Evolutionary conservation across 139 green algal genomes (phyloP).

Genomic region (Mychonastes homosphaera): DNA sequence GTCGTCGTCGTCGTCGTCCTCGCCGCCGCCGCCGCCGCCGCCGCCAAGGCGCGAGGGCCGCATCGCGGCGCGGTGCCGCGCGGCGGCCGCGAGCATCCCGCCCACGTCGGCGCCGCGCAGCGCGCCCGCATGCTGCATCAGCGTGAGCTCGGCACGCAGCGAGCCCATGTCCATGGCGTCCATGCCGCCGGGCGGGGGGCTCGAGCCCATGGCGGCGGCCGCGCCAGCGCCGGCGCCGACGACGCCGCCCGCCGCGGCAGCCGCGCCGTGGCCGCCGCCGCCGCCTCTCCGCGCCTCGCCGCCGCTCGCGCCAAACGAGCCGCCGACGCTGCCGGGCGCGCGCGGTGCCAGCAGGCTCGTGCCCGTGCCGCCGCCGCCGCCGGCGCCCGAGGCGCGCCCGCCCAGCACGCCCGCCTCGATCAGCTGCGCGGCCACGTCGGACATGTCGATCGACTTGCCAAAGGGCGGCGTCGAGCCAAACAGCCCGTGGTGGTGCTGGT

Average conservation of each 20-base stretch:
- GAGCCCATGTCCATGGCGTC: slow-evolving; percentile 23
- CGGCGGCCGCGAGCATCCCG: too few relatives aligned
- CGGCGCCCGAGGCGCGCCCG: not conserved
- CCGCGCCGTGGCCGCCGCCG: not conserved
- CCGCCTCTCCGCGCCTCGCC: too few relatives aligned
- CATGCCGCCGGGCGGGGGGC: not conserved
- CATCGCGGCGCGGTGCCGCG: not conserved
- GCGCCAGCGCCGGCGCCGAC: not conserved
- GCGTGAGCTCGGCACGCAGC: slow-evolving; percentile 13
- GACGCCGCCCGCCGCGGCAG: not conserved
- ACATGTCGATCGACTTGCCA: slow-evolving; percentile 67
- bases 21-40: not conserved
- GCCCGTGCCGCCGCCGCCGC: not conserved
- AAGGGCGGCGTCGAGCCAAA: slow-evolving; percentile 44
- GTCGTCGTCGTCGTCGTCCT: not conserved
- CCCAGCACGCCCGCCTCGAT: slow-evolving; percentile 36
- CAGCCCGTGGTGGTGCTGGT: slow-evolving; percentile 4
- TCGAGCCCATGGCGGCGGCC: not conserved
- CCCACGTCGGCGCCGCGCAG: too few relatives aligned
- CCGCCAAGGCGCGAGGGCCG: not conserved
- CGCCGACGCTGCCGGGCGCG: not conserved
- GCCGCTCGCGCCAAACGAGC: not conserved
- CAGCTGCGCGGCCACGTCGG: slow-evolving; percentile 54
- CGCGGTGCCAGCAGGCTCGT: not conserved
- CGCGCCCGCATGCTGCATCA: too few relatives aligned